These are phyloP conservation scores for Yarrowia sp. DNA, from an alignment of 805 yeast species.

Conservation along the genomic window DNA sequence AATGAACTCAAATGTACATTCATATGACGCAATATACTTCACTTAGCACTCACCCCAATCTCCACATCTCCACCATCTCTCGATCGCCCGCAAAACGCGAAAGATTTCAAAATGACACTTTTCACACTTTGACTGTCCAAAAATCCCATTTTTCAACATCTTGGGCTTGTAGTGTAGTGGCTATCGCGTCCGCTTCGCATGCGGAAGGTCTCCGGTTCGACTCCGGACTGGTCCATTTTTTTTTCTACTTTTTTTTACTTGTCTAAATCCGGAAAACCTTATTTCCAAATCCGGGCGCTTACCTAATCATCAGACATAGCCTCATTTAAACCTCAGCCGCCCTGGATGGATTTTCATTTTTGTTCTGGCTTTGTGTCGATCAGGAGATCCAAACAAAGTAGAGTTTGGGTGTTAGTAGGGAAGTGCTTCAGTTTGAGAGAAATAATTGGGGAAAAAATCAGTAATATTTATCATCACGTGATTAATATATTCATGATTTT, in stretches of 20 bases:
- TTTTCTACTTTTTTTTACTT: not conserved
- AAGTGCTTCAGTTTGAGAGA: no score
- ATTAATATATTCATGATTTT: not conserved
- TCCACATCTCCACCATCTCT: no score
- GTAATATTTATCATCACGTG: not conserved
- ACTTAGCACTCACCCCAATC: no score
- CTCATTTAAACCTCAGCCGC: no score
- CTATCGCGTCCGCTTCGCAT: constrained; percentile 41
- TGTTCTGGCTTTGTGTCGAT: no score
- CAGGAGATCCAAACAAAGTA: not conserved
- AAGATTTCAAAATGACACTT: not conserved
- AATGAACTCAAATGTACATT: no score
- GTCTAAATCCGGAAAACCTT: not conserved
- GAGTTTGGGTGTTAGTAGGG: not conserved
- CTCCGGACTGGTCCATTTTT: constrained; percentile 35
- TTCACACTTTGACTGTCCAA: no score
- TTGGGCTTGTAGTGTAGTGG: constrained; percentile 35
- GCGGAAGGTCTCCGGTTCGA: constrained; percentile 42
- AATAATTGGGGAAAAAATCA: no score
- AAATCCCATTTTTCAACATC: not conserved
- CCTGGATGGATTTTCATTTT: no score
- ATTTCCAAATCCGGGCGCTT: not conserved
- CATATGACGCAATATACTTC: no score
- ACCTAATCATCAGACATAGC: no score
- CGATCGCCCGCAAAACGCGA: no score